Percentiles rank a stretch among this genome's conserved stretches.
Conservation (phyloP, 1,284 basidiomycete genomes). For the Apiotrichum domesticum region DNA sequence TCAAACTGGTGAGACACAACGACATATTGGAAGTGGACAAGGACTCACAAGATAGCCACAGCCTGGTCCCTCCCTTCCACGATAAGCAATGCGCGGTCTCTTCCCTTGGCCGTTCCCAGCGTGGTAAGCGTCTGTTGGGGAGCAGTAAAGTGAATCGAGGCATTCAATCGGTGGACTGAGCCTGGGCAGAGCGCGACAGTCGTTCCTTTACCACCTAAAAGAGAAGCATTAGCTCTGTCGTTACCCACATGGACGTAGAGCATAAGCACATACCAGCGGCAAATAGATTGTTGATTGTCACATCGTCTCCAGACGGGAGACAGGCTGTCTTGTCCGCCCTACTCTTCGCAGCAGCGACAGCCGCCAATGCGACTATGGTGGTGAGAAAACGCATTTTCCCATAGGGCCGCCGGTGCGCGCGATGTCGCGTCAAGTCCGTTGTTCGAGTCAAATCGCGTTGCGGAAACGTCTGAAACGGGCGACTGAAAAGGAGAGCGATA, state of each 20-base stretch:
- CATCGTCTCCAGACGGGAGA: constrained; percentile 37
- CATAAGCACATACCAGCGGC: constrained; percentile 24
- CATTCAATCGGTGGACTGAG: constrained; percentile 39
- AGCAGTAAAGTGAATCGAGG: constrained; percentile 38
- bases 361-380: not conserved
- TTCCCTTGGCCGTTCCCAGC: constrained; percentile 28
- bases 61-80: constrained; percentile 37
- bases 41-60: constrained; percentile 37
- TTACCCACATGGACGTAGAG: not conserved
- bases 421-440: too few species aligned
- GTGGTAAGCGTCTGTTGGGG: constrained; percentile 41
- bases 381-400: too few species aligned
- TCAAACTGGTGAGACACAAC: not conserved
- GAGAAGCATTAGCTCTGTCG: not conserved
- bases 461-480: too few species aligned
- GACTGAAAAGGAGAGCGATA: too few species aligned
- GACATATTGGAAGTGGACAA: not conserved
- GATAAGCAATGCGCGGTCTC: constrained; percentile 38
- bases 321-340: constrained; percentile 13
- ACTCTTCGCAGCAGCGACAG: not conserved
- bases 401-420: too few species aligned
- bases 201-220: constrained; percentile 33
- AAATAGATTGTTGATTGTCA: constrained; percentile 38
- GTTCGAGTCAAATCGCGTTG: too few species aligned
- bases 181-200: constrained; percentile 40